These are phyloP conservation scores for Dimargaris verticillata DNA, from an alignment of 192 early-diverging fungal species.

Conservation along the genomic window DNA sequence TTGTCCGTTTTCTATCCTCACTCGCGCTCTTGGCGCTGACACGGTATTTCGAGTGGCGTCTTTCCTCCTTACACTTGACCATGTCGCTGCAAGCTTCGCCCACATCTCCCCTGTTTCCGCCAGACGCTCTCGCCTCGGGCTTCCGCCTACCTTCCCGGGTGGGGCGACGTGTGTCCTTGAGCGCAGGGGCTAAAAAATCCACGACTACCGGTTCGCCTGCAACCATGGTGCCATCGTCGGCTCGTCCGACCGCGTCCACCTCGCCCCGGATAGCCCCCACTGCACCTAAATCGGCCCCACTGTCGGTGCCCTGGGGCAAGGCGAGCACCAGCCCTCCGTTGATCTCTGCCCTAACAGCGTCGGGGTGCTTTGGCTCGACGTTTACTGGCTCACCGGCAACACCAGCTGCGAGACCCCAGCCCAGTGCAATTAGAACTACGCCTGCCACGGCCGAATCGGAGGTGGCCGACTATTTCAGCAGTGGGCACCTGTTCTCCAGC, in stretches of 20 bases:
- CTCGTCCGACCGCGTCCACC: neutral
- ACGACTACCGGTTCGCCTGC: neutral
- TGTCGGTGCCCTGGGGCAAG: constrained; percentile 10
- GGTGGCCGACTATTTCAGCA: too few relatives aligned
- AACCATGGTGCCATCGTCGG: neutral
- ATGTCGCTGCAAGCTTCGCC: constrained; percentile 4
- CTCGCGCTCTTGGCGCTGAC: too few relatives aligned
- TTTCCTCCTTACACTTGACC: neutral
- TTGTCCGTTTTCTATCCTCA: too few relatives aligned
- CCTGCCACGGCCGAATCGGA: too few relatives aligned
- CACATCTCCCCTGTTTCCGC: constrained; percentile 4
- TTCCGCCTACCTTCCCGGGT: neutral
- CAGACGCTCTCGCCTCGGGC: neutral
- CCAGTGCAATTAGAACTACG: too few relatives aligned
- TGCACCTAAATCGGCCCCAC: neutral
- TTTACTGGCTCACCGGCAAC: too few relatives aligned
- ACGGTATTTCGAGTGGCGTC: neutral
- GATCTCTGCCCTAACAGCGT: constrained; percentile 1
- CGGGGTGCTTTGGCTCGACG: constrained; percentile 4
- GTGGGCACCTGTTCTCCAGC: too few relatives aligned
- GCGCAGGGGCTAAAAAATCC: neutral
- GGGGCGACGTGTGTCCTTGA: neutral
- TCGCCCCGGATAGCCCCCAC: neutral
- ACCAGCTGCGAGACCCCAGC: too few relatives aligned
- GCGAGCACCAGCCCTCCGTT: constrained; percentile 9